phyloP scores from a whole-genome alignment of 73 alveolate species.

The Tetrahymena thermophila region DNA sequence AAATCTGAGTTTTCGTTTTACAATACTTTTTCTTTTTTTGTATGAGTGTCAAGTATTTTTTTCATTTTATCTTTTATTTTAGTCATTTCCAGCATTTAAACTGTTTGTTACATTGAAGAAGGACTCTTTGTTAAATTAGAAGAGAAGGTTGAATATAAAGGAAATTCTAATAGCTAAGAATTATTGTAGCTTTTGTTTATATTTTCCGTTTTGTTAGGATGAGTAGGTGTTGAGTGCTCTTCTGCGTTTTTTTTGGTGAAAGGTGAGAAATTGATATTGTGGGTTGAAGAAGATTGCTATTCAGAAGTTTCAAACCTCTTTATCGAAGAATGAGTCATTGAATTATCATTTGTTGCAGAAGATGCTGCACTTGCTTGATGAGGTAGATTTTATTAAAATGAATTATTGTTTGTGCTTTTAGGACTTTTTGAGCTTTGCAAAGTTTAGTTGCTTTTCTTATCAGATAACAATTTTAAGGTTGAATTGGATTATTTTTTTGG shows the following conservation, averaged over 20 bases:
- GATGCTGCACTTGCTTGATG: background rate
- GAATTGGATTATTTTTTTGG: background rate
- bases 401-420: background rate
- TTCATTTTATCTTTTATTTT: background rate
- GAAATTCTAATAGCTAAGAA: background rate
- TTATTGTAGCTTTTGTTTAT: background rate
- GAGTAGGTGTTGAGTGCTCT: background rate
- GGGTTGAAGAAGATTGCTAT: background rate
- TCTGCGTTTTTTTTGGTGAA: background rate
- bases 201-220: background rate
- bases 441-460: background rate
- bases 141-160: background rate
- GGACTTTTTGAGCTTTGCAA: background rate
- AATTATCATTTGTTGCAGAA: background rate
- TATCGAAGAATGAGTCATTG: background rate
- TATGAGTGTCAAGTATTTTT: background rate
- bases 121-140: background rate
- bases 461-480: background rate
- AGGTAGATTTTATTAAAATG: background rate
- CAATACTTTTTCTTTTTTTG: background rate
- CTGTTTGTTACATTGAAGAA: background rate
- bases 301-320: background rate
- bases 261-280: background rate
- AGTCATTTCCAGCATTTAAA: background rate
- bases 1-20: background rate